Conservation (phyloP, 495 filamentous ascomycete species). For the Aspergillus egyptiacus region DNA sequence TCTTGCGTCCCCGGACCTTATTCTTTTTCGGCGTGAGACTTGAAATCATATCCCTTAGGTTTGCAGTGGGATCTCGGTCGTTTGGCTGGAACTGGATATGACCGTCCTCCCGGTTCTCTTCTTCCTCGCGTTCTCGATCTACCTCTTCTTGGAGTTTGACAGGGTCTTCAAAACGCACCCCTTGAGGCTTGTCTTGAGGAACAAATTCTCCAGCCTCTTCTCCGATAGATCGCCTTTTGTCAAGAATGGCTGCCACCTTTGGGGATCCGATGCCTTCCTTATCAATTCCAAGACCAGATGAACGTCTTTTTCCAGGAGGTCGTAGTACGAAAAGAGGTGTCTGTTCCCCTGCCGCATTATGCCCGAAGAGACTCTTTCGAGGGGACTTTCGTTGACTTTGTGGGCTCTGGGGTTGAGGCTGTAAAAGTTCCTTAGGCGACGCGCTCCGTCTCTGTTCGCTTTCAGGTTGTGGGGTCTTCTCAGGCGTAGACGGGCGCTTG, state of each 20-base stretch:
- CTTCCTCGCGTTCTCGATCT: slow-evolving; percentile 59
- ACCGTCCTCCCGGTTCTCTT: slow-evolving; percentile 56
- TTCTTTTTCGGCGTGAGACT: slow-evolving; percentile 73
- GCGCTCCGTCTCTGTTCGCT: slow-evolving; percentile 41
- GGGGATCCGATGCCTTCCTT: slow-evolving; percentile 74
- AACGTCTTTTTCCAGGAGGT: slow-evolving; percentile 54
- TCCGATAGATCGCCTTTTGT: slow-evolving; percentile 64
- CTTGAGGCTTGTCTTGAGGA: slow-evolving; percentile 40
- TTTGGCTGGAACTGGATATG: slow-evolving; percentile 47
- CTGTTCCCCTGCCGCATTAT: slow-evolving; percentile 51
- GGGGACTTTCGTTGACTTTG: slow-evolving; percentile 32
- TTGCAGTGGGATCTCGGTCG: slow-evolving; percentile 56
- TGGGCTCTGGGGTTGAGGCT: slow-evolving; percentile 41
- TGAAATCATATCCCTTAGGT: slow-evolving; percentile 69
- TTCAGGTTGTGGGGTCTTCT: slow-evolving; percentile 47
- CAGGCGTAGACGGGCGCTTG: slow-evolving; percentile 45
- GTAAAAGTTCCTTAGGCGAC: slow-evolving; percentile 51
- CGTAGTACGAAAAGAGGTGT: slow-evolving; percentile 62
- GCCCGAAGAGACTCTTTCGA: slow-evolving; percentile 51
- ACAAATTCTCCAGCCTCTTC: slow-evolving; percentile 59
- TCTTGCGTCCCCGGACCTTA: slow-evolving; percentile 62
- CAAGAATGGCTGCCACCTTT: slow-evolving; percentile 64
- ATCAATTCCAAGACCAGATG: slow-evolving; percentile 71
- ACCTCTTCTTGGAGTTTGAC: slow-evolving; percentile 61
- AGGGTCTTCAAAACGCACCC: slow-evolving; percentile 62